Conservation (phyloP, 352 stramenopile species). For the Globisporangium polare region DNA sequence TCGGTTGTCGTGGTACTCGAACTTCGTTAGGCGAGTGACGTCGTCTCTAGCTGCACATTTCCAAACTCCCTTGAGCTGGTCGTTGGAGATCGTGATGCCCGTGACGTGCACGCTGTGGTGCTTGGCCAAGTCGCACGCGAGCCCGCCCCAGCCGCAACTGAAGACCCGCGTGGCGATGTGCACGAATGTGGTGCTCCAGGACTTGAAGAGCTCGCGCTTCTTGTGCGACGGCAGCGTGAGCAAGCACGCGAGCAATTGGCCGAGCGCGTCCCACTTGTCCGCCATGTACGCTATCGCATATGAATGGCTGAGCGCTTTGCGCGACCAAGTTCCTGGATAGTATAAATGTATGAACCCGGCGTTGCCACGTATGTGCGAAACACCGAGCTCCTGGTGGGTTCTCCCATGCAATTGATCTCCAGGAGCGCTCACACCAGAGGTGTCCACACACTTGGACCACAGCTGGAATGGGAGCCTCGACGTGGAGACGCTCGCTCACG, state of each 20-base stretch:
- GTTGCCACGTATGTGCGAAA: too few relatives aligned
- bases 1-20: conserved; percentile 87
- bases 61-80: conserved; percentile 80
- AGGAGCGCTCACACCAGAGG: too few relatives aligned
- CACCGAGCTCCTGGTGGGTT: too few relatives aligned
- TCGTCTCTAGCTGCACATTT: conserved; percentile 63
- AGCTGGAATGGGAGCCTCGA: too few relatives aligned
- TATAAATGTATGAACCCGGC: too few relatives aligned
- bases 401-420: too few relatives aligned
- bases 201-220: conserved; percentile 80
- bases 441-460: too few relatives aligned
- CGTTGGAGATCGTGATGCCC: conserved; percentile 88
- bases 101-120: conserved; percentile 80
- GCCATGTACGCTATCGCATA: too few relatives aligned
- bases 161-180: conserved; percentile 65
- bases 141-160: conserved; percentile 85
- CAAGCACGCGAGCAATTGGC: conserved; percentile 62
- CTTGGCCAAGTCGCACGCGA: conserved; percentile 84
- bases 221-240: conserved; percentile 56
- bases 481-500: too few relatives aligned
- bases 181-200: conserved; percentile 77
- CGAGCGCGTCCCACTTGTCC: conserved; percentile 79
- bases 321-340: too few relatives aligned
- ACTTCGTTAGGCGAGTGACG: conserved; percentile 74
- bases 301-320: too few relatives aligned